Base-by-base conservation (phyloP, 1,284 basidiomycete genomes). In the Phellopilus nigrolimitatus region DNA sequence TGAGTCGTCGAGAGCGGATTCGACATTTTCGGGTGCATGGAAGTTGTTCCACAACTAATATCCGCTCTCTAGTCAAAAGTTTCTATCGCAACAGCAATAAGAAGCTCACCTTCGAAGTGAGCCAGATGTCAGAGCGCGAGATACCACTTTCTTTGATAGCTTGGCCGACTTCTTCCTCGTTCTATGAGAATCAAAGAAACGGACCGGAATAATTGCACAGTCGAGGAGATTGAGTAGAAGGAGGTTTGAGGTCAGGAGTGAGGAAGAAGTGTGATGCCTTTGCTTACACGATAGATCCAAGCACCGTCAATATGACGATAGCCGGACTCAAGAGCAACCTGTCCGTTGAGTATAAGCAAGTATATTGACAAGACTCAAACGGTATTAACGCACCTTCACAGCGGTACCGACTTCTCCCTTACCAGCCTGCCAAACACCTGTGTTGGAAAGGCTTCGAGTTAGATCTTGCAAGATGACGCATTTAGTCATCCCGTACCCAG, bases 1-100 rank as follows among this genome's bases (percentile, higher is more conserved):
- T 0, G 85, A 81, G 47, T 86, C 76, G 55, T 91, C 82, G 7
- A 92, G 73, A 7, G 74, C 74, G 1, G 74, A 66, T 60, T 88
- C 87, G 5, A 91, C 77, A 54, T 82, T 73, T 62, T 83, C 74
- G 48, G 81, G 77, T 50, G 80, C 70, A 57, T 85, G 83, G 65
- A 82, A 82, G 49, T 67, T 5, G 69, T 71, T 57, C 63, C 66
- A 70, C 68, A 57, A 15, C 55, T 42, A 30, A 36, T 49, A 24
- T 24, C 47, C 27, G 13, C 13, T 15, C 24, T 24, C n/a, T 9
- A 39, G 21, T 15, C 15, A 8, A 25, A 22, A 15, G 25, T n/a
- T 43, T 48, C 15, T 36, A 27, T 25, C 37, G n/a, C 30, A 31
- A 2, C 22, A 17, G 19, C 17, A 19, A 22, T 28, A 6, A 19